A percentile compares a stretch with the other conserved stretches of the same genome.
phyloP scores from a whole-genome alignment of 2,329 filamentous ascomycete species.

The Aaosphaeria pasadenensis region DNA sequence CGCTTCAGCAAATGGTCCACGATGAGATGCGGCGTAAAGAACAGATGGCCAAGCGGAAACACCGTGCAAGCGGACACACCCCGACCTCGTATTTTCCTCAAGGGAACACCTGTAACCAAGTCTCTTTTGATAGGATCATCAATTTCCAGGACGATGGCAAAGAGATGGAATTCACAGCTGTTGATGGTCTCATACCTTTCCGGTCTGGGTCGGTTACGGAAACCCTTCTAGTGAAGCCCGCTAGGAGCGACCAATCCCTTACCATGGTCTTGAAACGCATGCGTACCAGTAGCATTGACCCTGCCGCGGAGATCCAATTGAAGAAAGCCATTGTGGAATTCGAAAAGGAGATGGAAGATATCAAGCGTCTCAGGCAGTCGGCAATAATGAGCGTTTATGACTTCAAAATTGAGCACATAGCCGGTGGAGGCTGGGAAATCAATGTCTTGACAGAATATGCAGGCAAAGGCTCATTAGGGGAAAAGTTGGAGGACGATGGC shows the following conservation, averaged over 20 bases:
- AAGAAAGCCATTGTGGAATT: conserved; percentile 75
- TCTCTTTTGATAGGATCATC: conserved; percentile 68
- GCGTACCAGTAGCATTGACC: conserved; percentile 48
- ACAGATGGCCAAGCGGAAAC: conserved; percentile 56
- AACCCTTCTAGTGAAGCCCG: conserved; percentile 70
- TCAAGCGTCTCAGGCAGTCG: conserved; percentile 72
- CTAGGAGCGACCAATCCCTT: conserved; percentile 46
- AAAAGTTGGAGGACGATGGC: conserved; percentile 77
- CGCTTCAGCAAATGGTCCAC: conserved; percentile 68
- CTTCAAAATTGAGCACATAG: conserved; percentile 66
- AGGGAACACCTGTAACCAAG: conserved; percentile 25
- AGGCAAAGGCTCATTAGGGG: conserved; percentile 77
- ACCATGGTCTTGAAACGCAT: conserved; percentile 63
- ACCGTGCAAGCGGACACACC: conserved; percentile 30
- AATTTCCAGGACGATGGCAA: conserved; percentile 61
- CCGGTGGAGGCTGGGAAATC: conserved; percentile 62
- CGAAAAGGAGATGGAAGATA: conserved; percentile 70
- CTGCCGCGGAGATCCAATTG: conserved; percentile 61
- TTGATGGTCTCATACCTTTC: conserved; percentile 64
- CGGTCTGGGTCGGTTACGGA: conserved; percentile 64
- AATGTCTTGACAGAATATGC: conserved; percentile 73
- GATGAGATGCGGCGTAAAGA: conserved; percentile 70
- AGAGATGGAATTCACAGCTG: conserved; percentile 64
- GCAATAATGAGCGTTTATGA: conserved; percentile 78
- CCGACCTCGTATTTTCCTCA: conserved; percentile 39